Base-by-base conservation (phyloP, 106 monocot species). In the Dioscorea zingiberensis region DNA sequence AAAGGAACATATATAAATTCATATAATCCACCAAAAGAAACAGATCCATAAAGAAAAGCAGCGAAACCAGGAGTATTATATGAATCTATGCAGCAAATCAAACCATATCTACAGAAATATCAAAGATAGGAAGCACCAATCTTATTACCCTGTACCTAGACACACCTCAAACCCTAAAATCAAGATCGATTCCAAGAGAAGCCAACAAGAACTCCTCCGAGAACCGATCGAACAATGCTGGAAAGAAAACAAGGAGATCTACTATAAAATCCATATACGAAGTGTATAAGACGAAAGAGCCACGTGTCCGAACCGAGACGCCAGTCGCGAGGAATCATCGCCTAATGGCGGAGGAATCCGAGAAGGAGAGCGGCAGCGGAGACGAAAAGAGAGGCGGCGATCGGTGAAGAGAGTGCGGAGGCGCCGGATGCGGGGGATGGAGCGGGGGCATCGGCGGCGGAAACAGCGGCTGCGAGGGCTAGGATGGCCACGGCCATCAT, bases 401-500 rank as follows among this genome's bases (percentile, higher is more conserved):
- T 47, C 14, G 73, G 69, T 12, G 79, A 27, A 19, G 62, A 63
- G 38, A 74, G 26, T 0, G 63, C 25, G 27, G 64, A 44, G 29
- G 79, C 68, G 25, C 24, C 56, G 17, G 80, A 67, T 48, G 64
- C 59, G 57, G 60, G 65, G 47, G 48, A 25, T 13, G 74, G 74
- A 15, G 74, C 67, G 12, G 78, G 80, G 7, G 69, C 48, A n/a
- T 67, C 67, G 11, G 70, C 74, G 28, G 67, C 55, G 54, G 55
- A 32, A 21, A 47, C 68, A 3, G 17, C 49, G 13, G 17, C 53
- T 13, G 54, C 16, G 47, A 73, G 48, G 25, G 61, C 22, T n/a
- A 57, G 59, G 44, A 64, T 14, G 16, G 69, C 78, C 54, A 64
- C 25, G 28, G 63, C 73, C 62, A 47, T 65, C 32, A 68, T 61